phyloP scores from a whole-genome alignment of 208 protist genomes.

The Lotmaria passim region DNA sequence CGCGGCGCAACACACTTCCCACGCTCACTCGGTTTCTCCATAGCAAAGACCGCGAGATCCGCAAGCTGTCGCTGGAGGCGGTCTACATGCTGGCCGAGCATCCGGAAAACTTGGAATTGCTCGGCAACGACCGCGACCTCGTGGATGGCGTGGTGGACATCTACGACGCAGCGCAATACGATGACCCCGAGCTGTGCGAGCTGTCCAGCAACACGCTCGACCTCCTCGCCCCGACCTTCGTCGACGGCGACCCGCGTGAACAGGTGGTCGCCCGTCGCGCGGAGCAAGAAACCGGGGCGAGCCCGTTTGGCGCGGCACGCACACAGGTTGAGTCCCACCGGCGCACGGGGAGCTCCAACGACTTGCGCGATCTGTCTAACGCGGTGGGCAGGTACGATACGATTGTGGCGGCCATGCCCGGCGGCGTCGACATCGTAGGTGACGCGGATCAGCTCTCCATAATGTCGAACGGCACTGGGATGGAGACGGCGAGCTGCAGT shows the following conservation, averaged over 20 bases:
- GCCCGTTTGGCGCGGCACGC: not conserved
- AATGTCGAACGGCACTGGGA: slow-evolving; percentile 29
- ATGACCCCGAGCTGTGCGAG: slow-evolving; percentile 81
- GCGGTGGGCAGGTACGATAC: slow-evolving; percentile 26
- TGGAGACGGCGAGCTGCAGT: slow-evolving; percentile 25
- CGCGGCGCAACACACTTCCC: slow-evolving; percentile 84
- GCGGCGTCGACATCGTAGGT: not conserved
- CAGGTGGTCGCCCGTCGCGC: slow-evolving; percentile 30
- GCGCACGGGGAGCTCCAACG: slow-evolving; percentile 28
- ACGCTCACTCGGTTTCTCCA: slow-evolving; percentile 79
- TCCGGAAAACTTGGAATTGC: slow-evolving; percentile 83
- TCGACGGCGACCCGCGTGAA: slow-evolving; percentile 54
- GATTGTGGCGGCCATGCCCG: slow-evolving; percentile 5
- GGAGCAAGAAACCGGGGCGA: slow-evolving; percentile 26
- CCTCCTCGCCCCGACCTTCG: slow-evolving; percentile 49
- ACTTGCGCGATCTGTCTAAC: slow-evolving; percentile 22
- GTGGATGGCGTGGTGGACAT: slow-evolving; percentile 63
- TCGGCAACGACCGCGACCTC: slow-evolving; percentile 54
- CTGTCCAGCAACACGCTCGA: slow-evolving; percentile 55
- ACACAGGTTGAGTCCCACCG: not conserved
- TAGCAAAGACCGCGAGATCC: slow-evolving; percentile 83
- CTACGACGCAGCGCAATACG: slow-evolving; percentile 76
- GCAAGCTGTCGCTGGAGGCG: slow-evolving; percentile 66
- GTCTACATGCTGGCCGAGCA: slow-evolving; percentile 84
- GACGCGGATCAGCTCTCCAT: slow-evolving; percentile 29